Conservation (phyloP, 1,284 basidiomycete species). For the Puccinia novopanici region DNA sequence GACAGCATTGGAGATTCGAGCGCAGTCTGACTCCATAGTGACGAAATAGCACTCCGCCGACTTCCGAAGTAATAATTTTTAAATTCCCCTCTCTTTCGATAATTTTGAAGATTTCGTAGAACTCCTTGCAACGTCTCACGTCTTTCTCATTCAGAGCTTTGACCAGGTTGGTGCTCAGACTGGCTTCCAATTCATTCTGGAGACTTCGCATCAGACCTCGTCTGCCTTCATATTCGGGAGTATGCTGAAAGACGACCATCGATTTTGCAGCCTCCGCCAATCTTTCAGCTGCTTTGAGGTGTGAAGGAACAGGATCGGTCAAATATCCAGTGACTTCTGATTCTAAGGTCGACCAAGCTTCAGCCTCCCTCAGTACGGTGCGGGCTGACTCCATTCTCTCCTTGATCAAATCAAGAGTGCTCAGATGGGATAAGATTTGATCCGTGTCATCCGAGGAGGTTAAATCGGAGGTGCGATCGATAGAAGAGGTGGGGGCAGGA, state of each 20-base stretch:
- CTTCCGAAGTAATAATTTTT: conserved; percentile 88
- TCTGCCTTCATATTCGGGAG: conserved; percentile 78
- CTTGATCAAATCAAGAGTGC: conserved; percentile 78
- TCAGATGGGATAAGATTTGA: conserved; percentile 69
- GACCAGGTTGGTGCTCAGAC: conserved; percentile 76
- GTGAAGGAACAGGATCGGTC: conserved; percentile 68
- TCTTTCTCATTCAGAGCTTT: conserved; percentile 64
- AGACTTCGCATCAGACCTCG: conserved; percentile 79
- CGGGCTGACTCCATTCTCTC: conserved; percentile 79
- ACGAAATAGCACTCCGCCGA: conserved; percentile 68
- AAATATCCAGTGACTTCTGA: conserved; percentile 81
- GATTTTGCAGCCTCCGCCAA: conserved; percentile 80
- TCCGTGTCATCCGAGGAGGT: conserved; percentile 52
- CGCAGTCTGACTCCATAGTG: conserved; percentile 67
- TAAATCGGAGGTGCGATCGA: conserved; percentile 58
- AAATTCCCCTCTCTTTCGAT: conserved; percentile 88
- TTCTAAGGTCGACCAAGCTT: conserved; percentile 91
- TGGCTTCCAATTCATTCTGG: conserved; percentile 88
- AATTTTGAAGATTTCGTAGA: conserved; percentile 80
- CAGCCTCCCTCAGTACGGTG: conserved; percentile 82
- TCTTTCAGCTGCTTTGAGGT: conserved; percentile 81
- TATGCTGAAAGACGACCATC: conserved; percentile 86
- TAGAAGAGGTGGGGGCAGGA: not conserved
- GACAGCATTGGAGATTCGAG: conserved; percentile 54
- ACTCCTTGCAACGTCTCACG: conserved; percentile 70